Evolutionary conservation across 2,329 filamentous ascomycete genomes (phyloP), one percentile per base, ranked within the genome.

Genomic region (Annulohypoxylon truncatum): DNA sequence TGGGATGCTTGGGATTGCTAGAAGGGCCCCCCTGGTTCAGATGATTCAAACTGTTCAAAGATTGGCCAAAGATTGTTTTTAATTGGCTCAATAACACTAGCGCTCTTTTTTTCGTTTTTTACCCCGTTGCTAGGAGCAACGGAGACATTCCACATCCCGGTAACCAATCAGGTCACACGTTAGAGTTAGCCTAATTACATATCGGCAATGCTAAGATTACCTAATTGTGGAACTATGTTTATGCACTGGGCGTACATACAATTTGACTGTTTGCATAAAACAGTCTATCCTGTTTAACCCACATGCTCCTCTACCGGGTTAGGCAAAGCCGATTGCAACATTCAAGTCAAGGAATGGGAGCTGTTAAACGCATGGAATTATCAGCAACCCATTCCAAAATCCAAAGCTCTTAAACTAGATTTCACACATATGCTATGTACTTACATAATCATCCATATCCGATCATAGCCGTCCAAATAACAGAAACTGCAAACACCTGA

Each of bases 121-220:
- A 28, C 20, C 20, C 10, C 47, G 74, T 75, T 73, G 74, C 67
- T 63, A 62, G 70, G 69, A 72, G 74, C 74, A 75, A 76, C 74
- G 10, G 52, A 18, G 26, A 46, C 50, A 64, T 66, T 58, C 53
- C 40, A 13, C 28, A 18, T 35, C 3, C n/a, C 15, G 42, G 55
- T 56, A 55, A 22, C 69, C 69, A 71, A 71, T 71, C 53, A 71
- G 5, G 33, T 48, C 2, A 13, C 24, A 38, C 10, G 24, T 15
- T n/a, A 18, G 10, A 13, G 15, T n/a, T 24, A 29, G 26, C 10
- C 38, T 53, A 18, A 42, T 28, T 26, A 35, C 22, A 46, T 46
- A 48, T 29, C n/a, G 22, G 18, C 44, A 33, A 33, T 24, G 28
- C 28, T 51, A 51, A 51, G 47, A 51, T 51, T 51, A 35, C 18